Evolutionary conservation across 78 protist species (phyloP).

Genomic region (Anaeramoeba flamelloides): DNA sequence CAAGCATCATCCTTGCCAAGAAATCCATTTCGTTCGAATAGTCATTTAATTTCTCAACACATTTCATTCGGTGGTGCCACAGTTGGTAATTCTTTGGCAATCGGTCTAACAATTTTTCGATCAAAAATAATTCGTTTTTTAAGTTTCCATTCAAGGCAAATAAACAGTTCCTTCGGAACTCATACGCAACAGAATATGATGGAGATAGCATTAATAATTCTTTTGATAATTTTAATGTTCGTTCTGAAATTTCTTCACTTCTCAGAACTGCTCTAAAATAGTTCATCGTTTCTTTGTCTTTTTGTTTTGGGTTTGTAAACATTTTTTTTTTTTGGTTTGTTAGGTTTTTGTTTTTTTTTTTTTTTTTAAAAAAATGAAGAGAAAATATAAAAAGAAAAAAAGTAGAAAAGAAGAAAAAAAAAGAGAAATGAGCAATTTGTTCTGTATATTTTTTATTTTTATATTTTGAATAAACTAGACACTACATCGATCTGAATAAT

Average conservation of each 20-base stretch:
- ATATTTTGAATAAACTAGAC: no score
- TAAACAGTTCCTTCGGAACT: slow-evolving; percentile 18
- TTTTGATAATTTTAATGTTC: slow-evolving; percentile 44
- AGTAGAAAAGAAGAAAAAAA: no score
- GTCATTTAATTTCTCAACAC: slow-evolving; percentile 29
- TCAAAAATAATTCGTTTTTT: slow-evolving; percentile 36
- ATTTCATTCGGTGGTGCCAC: slow-evolving; percentile 70
- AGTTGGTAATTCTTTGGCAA: slow-evolving; percentile 74
- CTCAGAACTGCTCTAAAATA: slow-evolving; percentile 56
- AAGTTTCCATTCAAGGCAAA: slow-evolving; percentile 21
- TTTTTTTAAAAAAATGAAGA: no score
- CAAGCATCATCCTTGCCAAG: slow-evolving; percentile 19
- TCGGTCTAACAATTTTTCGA: slow-evolving; percentile 18
- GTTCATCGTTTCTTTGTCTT: slow-evolving; percentile 45
- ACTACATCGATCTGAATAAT: no score
- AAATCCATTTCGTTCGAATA: slow-evolving; percentile 34
- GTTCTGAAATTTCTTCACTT: slow-evolving; percentile 29
- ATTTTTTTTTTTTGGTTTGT: no score
- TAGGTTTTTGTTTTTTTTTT: no score
- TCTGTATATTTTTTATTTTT: no score
- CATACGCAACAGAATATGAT: slow-evolving; percentile 75
- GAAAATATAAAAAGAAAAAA: no score
- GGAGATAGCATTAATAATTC: slow-evolving; percentile 53
- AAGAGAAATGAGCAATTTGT: no score
- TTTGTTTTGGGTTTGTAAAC: no score